Percentiles rank a stretch among this genome's conserved stretches.
Conservation (phyloP, 345 rosid genomes). For the Brassica juncea region DNA sequence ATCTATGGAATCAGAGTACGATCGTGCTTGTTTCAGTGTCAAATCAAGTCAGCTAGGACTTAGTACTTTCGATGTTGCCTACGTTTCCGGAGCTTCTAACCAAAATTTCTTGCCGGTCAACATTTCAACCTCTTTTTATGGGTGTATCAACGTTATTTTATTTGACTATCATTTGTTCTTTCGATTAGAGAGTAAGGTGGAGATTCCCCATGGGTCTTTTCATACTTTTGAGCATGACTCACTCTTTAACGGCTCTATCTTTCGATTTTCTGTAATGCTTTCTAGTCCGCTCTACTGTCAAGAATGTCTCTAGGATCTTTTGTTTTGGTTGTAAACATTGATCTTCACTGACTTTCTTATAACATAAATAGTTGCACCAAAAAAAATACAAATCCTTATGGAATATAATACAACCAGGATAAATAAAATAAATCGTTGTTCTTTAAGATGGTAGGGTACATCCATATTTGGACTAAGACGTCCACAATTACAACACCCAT, state of each 20-base stretch:
- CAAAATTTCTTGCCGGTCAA: too few species aligned
- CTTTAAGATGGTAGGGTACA: slow-evolving; percentile 26
- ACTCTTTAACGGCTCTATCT: too few species aligned
- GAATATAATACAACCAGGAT: neutral
- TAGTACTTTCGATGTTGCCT: neutral
- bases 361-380: neutral
- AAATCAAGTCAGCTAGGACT: too few species aligned
- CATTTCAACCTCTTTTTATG: too few species aligned
- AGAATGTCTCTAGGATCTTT: neutral
- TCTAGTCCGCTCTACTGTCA: neutral
- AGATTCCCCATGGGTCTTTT: too few species aligned
- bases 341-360: too few species aligned
- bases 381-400: neutral
- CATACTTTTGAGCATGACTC: too few species aligned
- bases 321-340: neutral
- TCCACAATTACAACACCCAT: neutral
- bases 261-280: neutral
- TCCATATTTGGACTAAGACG: slow-evolving; percentile 5
- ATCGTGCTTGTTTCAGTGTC: neutral
- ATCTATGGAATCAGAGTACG: neutral
- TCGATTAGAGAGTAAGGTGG: too few species aligned
- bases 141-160: too few species aligned
- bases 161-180: too few species aligned
- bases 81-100: too few species aligned
- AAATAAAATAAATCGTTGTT: slow-evolving; percentile 18